Evolutionary conservation across 2,329 filamentous ascomycete genomes (phyloP).

Genomic region (Leptographium wingfieldii): DNA sequence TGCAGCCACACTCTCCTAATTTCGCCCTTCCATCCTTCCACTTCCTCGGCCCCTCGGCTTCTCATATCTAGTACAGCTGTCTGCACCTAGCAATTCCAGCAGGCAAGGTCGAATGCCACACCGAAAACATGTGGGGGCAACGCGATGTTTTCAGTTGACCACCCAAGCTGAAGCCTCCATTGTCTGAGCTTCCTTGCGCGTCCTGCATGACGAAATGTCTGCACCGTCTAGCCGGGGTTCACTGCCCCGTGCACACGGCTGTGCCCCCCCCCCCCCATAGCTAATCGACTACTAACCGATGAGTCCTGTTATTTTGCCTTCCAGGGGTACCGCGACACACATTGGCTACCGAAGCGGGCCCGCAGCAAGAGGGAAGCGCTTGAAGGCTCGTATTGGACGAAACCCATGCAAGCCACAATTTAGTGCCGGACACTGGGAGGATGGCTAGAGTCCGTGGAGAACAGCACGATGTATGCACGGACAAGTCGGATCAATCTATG

Average conservation of each 20-base stretch:
- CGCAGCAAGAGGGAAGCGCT: background rate
- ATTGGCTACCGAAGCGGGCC: background rate
- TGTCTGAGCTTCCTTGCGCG: background rate
- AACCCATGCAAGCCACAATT: too few species aligned
- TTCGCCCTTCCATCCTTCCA: too few species aligned
- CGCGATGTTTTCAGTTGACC: background rate
- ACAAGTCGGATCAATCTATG: background rate
- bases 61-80: background rate
- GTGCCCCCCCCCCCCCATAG: background rate
- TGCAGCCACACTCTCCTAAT: too few species aligned
- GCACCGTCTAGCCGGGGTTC: background rate
- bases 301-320: background rate
- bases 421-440: too few species aligned
- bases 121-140: background rate
- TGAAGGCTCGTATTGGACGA: too few species aligned
- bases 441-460: too few species aligned
- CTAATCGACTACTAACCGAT: background rate
- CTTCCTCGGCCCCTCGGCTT: too few species aligned
- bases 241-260: background rate
- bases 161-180: background rate
- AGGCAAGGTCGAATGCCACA: background rate
- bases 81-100: constrained; percentile 23
- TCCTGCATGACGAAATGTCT: background rate
- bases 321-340: background rate
- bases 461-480: background rate